A percentile compares a stretch with the other conserved stretches of the same genome.
Evolutionary conservation across 441 rosid species (phyloP).

Genomic region (Isatis lusitanica): DNA sequence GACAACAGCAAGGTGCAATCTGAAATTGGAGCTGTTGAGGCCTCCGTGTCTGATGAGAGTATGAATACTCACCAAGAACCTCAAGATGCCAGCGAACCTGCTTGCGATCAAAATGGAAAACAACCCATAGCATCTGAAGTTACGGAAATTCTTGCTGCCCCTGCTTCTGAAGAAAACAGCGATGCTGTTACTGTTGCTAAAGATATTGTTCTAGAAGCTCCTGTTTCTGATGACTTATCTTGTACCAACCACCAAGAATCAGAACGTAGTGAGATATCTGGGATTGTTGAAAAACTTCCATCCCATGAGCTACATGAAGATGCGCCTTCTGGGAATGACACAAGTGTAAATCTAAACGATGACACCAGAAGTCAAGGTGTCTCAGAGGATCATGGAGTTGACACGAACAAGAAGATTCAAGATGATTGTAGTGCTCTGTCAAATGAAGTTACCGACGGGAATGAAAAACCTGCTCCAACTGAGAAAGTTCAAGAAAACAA

Average conservation of each 20-base stretch:
- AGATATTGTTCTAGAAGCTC: conserved; percentile 28
- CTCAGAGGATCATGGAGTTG: conserved; percentile 22
- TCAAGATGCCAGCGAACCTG: conserved; percentile 24
- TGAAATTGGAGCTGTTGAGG: conserved; percentile 24
- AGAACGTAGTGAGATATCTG: conserved; percentile 30
- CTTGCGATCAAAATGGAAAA: conserved; percentile 28
- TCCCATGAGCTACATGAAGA: conserved; percentile 20
- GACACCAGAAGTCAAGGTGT: conserved; percentile 11
- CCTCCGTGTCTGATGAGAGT: conserved; percentile 17
- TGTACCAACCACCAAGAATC: conserved; percentile 37
- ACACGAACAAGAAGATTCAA: conserved; percentile 9
- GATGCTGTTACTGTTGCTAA: conserved; percentile 29
- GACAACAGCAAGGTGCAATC: conserved; percentile 23
- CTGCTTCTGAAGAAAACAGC: conserved; percentile 30
- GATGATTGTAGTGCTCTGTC: conserved; percentile 16
- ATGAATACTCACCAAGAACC: conserved; percentile 28
- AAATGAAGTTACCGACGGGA: conserved; percentile 21
- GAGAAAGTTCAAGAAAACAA: conserved; percentile 28
- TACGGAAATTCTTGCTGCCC: conserved; percentile 23
- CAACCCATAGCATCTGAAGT: conserved; percentile 24
- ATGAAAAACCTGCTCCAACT: conserved; percentile 25
- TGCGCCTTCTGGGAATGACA: conserved; percentile 25
- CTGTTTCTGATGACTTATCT: conserved; percentile 25
- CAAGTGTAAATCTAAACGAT: conserved; percentile 9
- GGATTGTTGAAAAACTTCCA: conserved; percentile 27